Evolutionary conservation across 2,329 filamentous ascomycete genomes (phyloP).

Genomic region (Diaporthe vexans): DNA sequence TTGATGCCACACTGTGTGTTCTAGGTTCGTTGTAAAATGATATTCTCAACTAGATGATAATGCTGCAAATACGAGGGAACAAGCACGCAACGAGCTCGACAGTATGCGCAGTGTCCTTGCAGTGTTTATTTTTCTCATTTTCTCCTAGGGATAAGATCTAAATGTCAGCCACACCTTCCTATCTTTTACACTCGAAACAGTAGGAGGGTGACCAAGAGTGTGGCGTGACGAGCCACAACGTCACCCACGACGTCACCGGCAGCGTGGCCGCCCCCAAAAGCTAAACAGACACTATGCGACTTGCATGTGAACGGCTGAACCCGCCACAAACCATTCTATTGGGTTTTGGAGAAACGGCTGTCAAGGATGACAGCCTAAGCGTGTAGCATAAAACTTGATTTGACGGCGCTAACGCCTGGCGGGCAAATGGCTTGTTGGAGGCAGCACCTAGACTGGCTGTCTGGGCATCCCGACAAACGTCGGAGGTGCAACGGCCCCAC

Average conservation of each 20-base stretch:
- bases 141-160: neutral
- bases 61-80: neutral
- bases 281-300: neutral
- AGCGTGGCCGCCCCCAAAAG: constrained; percentile 8
- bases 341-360: neutral
- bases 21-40: neutral
- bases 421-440: neutral
- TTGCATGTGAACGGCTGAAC: constrained; percentile 15
- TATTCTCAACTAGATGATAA: neutral
- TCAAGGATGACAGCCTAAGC: constrained; percentile 13
- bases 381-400: constrained; percentile 21
- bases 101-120: too few relatives aligned
- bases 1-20: neutral
- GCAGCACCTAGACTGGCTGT: neutral
- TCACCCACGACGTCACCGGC: constrained; percentile 40
- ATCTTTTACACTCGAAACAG: neutral
- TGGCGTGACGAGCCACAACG: constrained; percentile 41
- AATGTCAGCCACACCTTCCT: constrained; percentile 40
- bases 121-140: neutral
- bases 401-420: constrained; percentile 12
- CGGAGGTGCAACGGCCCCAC: constrained; percentile 19
- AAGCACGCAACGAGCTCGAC: neutral
- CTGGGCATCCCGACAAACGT: constrained; percentile 14
- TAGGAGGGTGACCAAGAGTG: constrained; percentile 18
- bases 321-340: neutral